Percentiles rank a stretch among this genome's conserved stretches.
These are phyloP conservation scores for Neoboletus subvelutipes DNA, from an alignment of 768 basidiomycete genomes.

Conservation along the genomic window DNA sequence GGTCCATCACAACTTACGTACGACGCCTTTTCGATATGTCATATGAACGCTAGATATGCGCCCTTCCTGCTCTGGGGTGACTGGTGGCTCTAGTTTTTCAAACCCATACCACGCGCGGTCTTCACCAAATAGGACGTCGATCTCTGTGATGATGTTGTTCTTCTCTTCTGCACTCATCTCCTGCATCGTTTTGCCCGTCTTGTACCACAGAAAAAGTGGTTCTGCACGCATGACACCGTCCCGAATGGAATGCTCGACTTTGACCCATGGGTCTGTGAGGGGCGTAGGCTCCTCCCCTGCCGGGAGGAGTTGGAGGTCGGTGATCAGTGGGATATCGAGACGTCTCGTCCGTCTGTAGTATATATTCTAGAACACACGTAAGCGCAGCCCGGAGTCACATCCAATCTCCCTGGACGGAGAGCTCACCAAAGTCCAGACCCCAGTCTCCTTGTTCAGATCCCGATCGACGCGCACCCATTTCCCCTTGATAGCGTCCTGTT, in stretches of 20 bases:
- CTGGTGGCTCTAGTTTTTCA: constrained; percentile 62
- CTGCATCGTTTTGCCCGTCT: constrained; percentile 58
- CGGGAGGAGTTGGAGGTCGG: constrained; percentile 64
- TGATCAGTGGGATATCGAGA: constrained; percentile 77
- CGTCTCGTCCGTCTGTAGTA: constrained; percentile 87
- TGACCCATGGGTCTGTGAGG: constrained; percentile 57
- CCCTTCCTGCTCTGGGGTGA: constrained; percentile 44
- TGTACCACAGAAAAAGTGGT: constrained; percentile 79
- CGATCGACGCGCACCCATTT: constrained; percentile 89
- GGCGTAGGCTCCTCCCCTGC: constrained; percentile 51
- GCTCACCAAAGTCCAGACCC: constrained; percentile 59
- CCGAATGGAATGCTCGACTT: constrained; percentile 58
- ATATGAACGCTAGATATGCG: constrained; percentile 57
- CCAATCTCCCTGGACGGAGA: not conserved
- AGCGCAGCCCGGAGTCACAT: constrained; percentile 1
- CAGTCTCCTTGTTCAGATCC: constrained; percentile 71
- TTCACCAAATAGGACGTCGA: constrained; percentile 90
- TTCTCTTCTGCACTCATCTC: constrained; percentile 61
- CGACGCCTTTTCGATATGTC: constrained; percentile 71
- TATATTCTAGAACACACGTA: constrained; percentile 43
- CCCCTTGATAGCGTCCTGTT: constrained; percentile 73
- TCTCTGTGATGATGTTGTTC: constrained; percentile 74
- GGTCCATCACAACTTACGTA: constrained; percentile 46
- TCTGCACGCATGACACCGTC: constrained; percentile 57
- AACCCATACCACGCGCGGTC: constrained; percentile 87